Percentiles rank a stretch among this genome's conserved stretches.
Evolutionary conservation across 108 stramenopile species (phyloP).

Genomic region (Epipyxis sp.): DNA sequence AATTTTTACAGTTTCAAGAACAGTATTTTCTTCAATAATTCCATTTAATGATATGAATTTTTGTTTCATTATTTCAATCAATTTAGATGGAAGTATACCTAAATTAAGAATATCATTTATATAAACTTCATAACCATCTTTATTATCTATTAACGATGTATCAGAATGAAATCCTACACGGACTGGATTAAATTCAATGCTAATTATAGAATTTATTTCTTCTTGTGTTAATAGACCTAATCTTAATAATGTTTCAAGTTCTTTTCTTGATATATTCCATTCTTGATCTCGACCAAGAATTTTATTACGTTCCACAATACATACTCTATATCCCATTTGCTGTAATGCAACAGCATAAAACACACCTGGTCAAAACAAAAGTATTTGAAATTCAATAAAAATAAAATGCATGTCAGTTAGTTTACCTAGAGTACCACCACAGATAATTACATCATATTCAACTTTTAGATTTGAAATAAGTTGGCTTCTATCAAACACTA

Average conservation of each 20-base stretch:
- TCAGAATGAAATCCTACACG: conserved; percentile 33
- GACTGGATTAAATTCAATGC: not conserved
- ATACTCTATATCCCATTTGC: conserved; percentile 64
- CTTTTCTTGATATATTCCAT: conserved; percentile 85
- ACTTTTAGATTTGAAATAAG: not conserved
- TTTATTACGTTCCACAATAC: conserved; percentile 74
- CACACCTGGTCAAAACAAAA: too few relatives aligned
- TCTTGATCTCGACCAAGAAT: conserved; percentile 80
- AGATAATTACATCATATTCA: not conserved
- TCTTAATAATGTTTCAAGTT: conserved; percentile 69
- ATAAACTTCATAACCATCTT: conserved; percentile 2
- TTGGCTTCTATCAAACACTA: conserved; percentile 13
- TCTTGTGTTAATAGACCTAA: conserved; percentile 69
- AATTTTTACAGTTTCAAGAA: conserved; percentile 71
- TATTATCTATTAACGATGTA: conserved; percentile 15
- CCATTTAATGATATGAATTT: conserved; percentile 49
- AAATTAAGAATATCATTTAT: conserved; percentile 32
- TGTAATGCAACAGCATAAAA: conserved; percentile 79
- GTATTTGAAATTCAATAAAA: conserved; percentile 87
- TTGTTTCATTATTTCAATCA: conserved; percentile 39
- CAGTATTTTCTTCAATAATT: conserved; percentile 62
- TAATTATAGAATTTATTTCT: conserved; percentile 68
- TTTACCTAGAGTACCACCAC: not conserved
- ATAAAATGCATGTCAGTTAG: conserved; percentile 67
- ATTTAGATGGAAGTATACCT: conserved; percentile 20